Evolutionary conservation across 306 rosid genomes (phyloP).

Genomic region (Begonia fuchsioides): DNA sequence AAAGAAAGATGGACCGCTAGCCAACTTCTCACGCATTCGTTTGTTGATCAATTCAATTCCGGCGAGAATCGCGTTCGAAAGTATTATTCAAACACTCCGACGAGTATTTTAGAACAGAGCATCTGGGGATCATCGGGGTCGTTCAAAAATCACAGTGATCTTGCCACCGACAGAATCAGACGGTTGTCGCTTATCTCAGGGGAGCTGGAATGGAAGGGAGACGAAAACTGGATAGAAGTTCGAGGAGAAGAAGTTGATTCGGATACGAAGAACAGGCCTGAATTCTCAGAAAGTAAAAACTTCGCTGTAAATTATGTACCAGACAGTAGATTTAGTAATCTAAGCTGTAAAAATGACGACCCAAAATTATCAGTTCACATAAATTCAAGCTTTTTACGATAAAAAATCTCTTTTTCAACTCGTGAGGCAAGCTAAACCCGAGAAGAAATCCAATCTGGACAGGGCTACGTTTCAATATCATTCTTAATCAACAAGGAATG

Average conservation of each 20-base stretch:
- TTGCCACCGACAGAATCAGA: slow-evolving; percentile 29
- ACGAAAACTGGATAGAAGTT: slow-evolving; percentile 44
- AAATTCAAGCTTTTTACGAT: too few relatives aligned
- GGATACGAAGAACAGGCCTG: too few relatives aligned
- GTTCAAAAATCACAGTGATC: slow-evolving; percentile 16
- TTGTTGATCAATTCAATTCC: slow-evolving; percentile 27
- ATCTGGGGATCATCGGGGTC: slow-evolving; percentile 48
- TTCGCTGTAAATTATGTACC: too few relatives aligned
- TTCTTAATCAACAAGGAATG: too few relatives aligned
- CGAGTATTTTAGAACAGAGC: slow-evolving; percentile 62
- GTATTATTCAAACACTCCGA: slow-evolving; percentile 49
- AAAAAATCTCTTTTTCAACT: too few relatives aligned
- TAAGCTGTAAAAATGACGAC: too few relatives aligned
- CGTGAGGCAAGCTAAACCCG: too few relatives aligned
- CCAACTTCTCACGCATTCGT: slow-evolving; percentile 68
- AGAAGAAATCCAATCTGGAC: too few relatives aligned
- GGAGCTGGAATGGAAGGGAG: slow-evolving; percentile 32
- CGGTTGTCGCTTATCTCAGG: slow-evolving; percentile 29
- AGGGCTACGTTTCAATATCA: too few relatives aligned
- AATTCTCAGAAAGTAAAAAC: too few relatives aligned
- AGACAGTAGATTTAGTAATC: too few relatives aligned
- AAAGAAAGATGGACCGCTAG: slow-evolving; percentile 56
- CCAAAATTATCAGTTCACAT: too few relatives aligned
- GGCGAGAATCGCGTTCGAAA: slow-evolving; percentile 20
- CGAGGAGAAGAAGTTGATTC: slow-evolving; percentile 20